Conservation (phyloP, 306 rosid genomes). For the Fragaria vesca region DNA sequence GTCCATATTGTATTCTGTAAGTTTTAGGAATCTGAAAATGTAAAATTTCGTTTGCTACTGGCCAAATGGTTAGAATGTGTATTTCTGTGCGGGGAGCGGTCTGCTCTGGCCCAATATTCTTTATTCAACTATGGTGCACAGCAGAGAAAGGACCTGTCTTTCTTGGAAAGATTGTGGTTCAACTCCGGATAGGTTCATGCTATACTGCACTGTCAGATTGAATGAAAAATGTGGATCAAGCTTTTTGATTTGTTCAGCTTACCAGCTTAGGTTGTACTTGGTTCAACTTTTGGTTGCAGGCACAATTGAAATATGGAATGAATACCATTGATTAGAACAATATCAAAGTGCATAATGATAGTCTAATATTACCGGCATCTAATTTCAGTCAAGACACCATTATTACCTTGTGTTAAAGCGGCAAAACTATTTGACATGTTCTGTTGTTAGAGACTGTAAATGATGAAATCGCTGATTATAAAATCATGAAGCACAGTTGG, state of each 20-base stretch:
- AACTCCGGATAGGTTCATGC: too few relatives aligned
- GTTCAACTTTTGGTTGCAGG: neutral
- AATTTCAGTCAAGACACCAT: too few relatives aligned
- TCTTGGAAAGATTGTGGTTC: too few relatives aligned
- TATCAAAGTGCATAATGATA: neutral
- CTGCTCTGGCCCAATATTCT: slow-evolving; percentile 44
- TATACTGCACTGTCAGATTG: too few relatives aligned
- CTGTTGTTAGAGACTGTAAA: neutral
- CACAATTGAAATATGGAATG: neutral
- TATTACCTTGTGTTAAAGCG: neutral
- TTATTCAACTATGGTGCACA: slow-evolving; percentile 75
- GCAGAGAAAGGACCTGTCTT: slow-evolving; percentile 76
- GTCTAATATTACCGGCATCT: too few relatives aligned
- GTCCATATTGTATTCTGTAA: slow-evolving; percentile 70
- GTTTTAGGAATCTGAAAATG: slow-evolving; percentile 17
- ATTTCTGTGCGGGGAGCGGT: slow-evolving; percentile 56
- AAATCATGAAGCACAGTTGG: neutral
- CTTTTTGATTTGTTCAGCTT: too few relatives aligned
- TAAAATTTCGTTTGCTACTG: neutral
- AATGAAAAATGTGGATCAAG: too few relatives aligned
- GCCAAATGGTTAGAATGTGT: neutral
- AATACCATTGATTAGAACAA: neutral
- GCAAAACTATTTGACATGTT: too few relatives aligned
- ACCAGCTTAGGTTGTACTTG: too few relatives aligned
- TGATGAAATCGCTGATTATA: neutral